Base-by-base conservation (phyloP, 108 stramenopile species). In the Chaetoceros tenuissimus region DNA sequence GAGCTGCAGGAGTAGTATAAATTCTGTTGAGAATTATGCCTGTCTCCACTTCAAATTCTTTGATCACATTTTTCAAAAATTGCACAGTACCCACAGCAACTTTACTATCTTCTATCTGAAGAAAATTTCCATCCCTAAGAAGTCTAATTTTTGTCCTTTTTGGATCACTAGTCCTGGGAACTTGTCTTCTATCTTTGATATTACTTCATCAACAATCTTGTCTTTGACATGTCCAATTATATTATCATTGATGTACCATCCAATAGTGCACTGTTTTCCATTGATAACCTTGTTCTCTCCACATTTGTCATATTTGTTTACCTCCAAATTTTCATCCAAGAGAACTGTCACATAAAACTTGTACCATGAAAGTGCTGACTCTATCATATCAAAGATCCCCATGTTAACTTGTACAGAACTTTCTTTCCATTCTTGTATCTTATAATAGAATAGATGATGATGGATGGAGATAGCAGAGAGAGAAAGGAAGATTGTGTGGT, bases 261-360 rank as follows among this genome's bases (percentile, higher is more conserved):
- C 30, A 21, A 74, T 22, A 1, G 73, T 78, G 20, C 31, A 31
- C 46, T 73, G 68, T 23, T 66, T 66, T 10, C 77, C 75, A 24
- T 71, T 60, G 25, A 69, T 53, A 3, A 53, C 50, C 29, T 54
- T 60, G 53, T 71, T 76, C 25, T 40, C 31, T 0, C 64, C 48
- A 34, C 71, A 77, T 5, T 48, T 45, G 50, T 78, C 69, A 28
- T 70, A 78, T 0, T 72, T 72, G 47, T 78, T 78, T 3, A 48
- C 3, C 27, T 28, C 40, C 46, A 73, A 77, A 0, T 71, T 71
- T 26, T 10, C 25, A 3, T 49, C 60, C 24, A 55, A 22, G 16
- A 61, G 16, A 3, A 62, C 28, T 31, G 30, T 10, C 16, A 13
- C 28, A 1, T 56, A 46, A 3, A 72, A 62, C 20, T 69, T 48